phyloP scores from a whole-genome alignment of 176 grass and related monocot species.

The Miscanthus lutarioriparius region DNA sequence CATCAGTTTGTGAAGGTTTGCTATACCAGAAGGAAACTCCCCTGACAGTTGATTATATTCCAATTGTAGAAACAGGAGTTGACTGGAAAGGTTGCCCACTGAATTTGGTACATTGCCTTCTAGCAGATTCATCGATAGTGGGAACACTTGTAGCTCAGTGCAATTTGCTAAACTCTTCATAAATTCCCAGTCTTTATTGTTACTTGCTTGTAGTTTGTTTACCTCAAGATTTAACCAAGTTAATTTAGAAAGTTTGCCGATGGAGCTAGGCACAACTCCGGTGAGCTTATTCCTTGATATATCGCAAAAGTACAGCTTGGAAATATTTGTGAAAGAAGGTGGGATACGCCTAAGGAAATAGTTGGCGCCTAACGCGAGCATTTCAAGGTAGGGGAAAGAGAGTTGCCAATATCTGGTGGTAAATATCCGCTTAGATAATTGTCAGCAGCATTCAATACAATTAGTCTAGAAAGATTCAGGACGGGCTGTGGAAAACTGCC shows the following conservation, averaged over 20 bases:
- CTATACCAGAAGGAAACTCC: no score
- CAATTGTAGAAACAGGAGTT: no score
- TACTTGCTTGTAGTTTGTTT: constrained; percentile 3
- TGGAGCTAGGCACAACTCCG: not conserved
- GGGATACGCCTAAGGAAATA: constrained; percentile 14
- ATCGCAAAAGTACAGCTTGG: not conserved
- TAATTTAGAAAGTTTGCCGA: constrained; percentile 13
- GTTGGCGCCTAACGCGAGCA: not conserved
- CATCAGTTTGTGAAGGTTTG: no score
- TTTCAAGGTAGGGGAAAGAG: not conserved
- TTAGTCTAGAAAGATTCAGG: constrained; percentile 23
- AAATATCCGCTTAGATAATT: not conserved
- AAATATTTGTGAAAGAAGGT: not conserved
- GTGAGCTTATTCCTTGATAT: constrained; percentile 19
- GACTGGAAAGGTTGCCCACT: no score
- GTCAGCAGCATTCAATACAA: not conserved
- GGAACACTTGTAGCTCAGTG: not conserved
- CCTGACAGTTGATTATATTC: no score
- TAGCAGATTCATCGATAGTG: not conserved
- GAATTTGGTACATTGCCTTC: not conserved
- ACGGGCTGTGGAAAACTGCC: constrained; percentile 1
- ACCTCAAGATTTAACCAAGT: not conserved
- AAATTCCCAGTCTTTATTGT: constrained; percentile 23
- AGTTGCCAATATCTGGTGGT: not conserved
- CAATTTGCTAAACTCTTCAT: constrained; percentile 13